Percentiles rank a stretch among this genome's conserved stretches.
Conservation (phyloP, 345 rosid genomes). For the Citrus unshiu region DNA sequence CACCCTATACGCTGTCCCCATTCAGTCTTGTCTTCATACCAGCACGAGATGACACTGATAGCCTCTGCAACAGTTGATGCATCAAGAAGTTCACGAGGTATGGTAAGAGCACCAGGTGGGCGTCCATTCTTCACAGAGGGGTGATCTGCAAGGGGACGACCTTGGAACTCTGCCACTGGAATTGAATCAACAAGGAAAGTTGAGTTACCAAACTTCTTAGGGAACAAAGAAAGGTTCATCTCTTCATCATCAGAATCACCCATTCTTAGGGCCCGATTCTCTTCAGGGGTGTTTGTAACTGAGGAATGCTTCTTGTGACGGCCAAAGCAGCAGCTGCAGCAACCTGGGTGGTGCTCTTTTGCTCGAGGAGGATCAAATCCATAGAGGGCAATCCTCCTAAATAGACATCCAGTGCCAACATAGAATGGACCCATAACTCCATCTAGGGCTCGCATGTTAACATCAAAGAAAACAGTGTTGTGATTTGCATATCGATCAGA, state of each 20-base stretch:
- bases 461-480: slow-evolving; percentile 97
- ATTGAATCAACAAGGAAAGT: slow-evolving; percentile 80
- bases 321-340: slow-evolving; percentile 69
- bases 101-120: slow-evolving; percentile 89
- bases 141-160: slow-evolving; percentile 97
- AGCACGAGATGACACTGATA: slow-evolving; percentile 93
- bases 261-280: slow-evolving; percentile 76
- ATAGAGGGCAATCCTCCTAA: slow-evolving; percentile 85
- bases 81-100: slow-evolving; percentile 88
- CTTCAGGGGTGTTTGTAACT: slow-evolving; percentile 51
- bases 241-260: slow-evolving; percentile 89
- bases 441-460: slow-evolving; percentile 98
- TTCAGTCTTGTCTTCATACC: slow-evolving; percentile 99
- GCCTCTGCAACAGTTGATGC: slow-evolving; percentile 98
- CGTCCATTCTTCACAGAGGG: slow-evolving; percentile 93
- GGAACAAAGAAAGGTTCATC: slow-evolving; percentile 65
- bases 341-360: slow-evolving; percentile 59
- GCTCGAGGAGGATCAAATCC: slow-evolving; percentile 91
- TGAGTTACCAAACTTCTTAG: slow-evolving; percentile 89
- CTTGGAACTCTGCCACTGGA: slow-evolving; percentile 92
- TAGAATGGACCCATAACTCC: slow-evolving; percentile 98
- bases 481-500: slow-evolving; percentile 97
- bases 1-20: slow-evolving; percentile 98
- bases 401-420: slow-evolving; percentile 97
- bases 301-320: slow-evolving; percentile 54